These are phyloP conservation scores for Penicillium sp. DNA, from an alignment of 2,329 filamentous ascomycete genomes.

Conservation along the genomic window DNA sequence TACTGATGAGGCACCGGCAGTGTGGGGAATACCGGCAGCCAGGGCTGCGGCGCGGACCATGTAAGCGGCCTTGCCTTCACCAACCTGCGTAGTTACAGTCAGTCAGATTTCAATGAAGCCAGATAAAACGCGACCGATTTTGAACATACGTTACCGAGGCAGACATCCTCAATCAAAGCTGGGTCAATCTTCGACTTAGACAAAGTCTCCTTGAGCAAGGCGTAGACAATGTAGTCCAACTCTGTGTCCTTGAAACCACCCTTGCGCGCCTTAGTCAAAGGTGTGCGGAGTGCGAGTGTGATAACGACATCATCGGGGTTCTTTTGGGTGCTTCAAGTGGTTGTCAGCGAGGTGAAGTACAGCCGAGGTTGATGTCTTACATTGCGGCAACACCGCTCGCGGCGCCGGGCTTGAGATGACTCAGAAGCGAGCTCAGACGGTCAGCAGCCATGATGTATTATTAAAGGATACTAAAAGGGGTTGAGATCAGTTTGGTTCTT, in stretches of 20 bases:
- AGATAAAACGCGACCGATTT: conserved; percentile 26
- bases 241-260: conserved; percentile 93
- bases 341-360: conserved; percentile 16
- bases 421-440: conserved; percentile 83
- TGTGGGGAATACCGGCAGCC: conserved; percentile 92
- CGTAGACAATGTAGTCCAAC: conserved; percentile 82
- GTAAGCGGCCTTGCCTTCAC: conserved; percentile 83
- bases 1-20: conserved; percentile 74
- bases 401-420: conserved; percentile 72
- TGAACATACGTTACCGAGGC: conserved; percentile 77
- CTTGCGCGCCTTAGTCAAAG: conserved; percentile 84
- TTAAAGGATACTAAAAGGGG: background rate
- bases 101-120: too few relatives aligned
- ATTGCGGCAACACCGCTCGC: conserved; percentile 72
- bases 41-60: conserved; percentile 85
- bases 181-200: conserved; percentile 77
- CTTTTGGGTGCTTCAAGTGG: conserved; percentile 73
- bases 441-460: conserved; percentile 69
- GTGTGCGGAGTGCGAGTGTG: conserved; percentile 86
- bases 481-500: background rate
- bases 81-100: conserved; percentile 55
- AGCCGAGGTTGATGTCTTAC: conserved; percentile 55
- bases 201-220: conserved; percentile 74
- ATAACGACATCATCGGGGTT: conserved; percentile 97
- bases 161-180: conserved; percentile 82